phyloP scores from a whole-genome alignment of 129 eudicot species.

The Erigeron canadensis region DNA sequence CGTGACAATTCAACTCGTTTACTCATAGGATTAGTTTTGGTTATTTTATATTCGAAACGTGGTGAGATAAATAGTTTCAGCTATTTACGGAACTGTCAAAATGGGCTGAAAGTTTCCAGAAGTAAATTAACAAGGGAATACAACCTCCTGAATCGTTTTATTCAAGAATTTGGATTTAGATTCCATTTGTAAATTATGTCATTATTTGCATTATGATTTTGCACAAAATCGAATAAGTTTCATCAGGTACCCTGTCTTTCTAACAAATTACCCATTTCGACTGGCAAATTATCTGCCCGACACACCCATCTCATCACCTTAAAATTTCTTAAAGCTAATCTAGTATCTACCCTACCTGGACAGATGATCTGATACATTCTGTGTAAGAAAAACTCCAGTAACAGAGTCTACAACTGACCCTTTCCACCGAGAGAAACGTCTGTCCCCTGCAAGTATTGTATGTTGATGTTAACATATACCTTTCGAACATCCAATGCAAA shows the following conservation, averaged over 20 bases:
- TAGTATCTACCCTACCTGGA: constrained; percentile 59
- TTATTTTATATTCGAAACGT: not conserved
- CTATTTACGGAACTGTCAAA: not conserved
- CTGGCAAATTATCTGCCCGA: not conserved
- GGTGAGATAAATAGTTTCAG: not conserved
- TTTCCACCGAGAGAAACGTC: constrained; percentile 95
- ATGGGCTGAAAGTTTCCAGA: not conserved
- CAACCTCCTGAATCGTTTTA: not conserved
- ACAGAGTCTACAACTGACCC: constrained; percentile 98
- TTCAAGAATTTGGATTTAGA: constrained; percentile 1
- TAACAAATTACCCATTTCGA: not conserved
- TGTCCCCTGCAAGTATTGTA: constrained; percentile 62
- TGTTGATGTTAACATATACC: constrained; percentile 14
- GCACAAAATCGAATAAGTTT: no score
- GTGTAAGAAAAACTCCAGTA: constrained; percentile 94
- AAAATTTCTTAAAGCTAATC: not conserved
- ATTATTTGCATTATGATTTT: no score
- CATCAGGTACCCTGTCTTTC: no score
- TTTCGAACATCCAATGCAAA: not conserved
- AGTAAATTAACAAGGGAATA: not conserved
- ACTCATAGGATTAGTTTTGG: not conserved
- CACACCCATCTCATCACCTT: not conserved
- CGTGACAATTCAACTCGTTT: not conserved
- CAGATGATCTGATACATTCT: constrained; percentile 96
- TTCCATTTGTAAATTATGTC: no score